Percentiles rank a stretch among this genome's conserved stretches.
Conservation (phyloP, 305 asterid genomes). For the Caryopteris hybrid region DNA sequence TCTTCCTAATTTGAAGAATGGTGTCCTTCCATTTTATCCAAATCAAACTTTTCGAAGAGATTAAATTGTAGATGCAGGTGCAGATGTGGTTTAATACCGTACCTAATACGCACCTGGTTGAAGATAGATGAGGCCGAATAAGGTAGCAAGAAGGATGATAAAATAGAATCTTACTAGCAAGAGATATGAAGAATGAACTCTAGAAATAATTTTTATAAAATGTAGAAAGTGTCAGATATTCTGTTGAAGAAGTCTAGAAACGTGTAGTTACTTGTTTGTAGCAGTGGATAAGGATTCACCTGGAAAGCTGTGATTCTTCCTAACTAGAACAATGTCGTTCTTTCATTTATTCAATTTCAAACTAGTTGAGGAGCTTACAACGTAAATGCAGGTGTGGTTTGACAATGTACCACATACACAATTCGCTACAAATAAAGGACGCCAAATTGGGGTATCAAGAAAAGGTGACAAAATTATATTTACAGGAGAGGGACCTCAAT, state of each 20-base stretch:
- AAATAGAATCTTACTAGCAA: background rate
- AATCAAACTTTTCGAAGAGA: background rate
- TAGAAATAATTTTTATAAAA: background rate
- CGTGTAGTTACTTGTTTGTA: background rate
- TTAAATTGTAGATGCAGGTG: background rate
- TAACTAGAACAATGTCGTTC: background rate
- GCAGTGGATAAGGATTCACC: background rate
- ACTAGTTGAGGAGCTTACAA: background rate
- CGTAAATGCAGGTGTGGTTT: slow-evolving; percentile 50
- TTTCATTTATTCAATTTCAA: background rate
- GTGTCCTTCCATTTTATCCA: background rate
- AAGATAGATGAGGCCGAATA: slow-evolving; percentile 23
- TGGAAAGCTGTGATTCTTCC: background rate
- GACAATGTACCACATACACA: slow-evolving; percentile 38
- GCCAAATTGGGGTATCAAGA: slow-evolving; percentile 25
- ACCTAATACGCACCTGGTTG: slow-evolving; percentile 25
- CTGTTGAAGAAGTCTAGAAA: background rate
- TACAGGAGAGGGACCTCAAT: slow-evolving; percentile 34
- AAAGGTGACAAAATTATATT: slow-evolving; percentile 38
- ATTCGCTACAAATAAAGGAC: slow-evolving; percentile 26
- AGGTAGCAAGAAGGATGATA: slow-evolving; percentile 35
- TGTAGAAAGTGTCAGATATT: background rate
- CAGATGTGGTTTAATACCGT: slow-evolving; percentile 60
- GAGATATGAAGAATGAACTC: background rate
- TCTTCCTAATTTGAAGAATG: background rate